Evolutionary conservation across 2,329 filamentous ascomycete species (phyloP).

Genomic region (Verticillium nubilum): DNA sequence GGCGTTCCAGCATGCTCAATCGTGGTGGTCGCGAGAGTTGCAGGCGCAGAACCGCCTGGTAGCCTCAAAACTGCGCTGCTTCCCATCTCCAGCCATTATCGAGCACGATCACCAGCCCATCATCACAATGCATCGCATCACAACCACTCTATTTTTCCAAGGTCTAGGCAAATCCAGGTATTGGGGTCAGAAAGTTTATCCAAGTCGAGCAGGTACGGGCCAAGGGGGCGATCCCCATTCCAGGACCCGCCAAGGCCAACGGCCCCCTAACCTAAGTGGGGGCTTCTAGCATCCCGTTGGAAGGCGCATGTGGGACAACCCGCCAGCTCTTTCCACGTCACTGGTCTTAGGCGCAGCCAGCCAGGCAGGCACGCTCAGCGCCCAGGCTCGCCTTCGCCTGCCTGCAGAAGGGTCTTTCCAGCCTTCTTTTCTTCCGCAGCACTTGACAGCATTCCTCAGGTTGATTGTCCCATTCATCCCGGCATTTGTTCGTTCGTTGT

Average conservation of each 20-base stretch:
- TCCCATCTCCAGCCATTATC: neutral
- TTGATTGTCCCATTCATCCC: neutral
- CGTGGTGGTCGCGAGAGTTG: no score
- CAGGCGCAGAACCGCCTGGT: no score
- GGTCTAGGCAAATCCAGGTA: neutral
- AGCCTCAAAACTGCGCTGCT: no score
- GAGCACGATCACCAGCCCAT: neutral
- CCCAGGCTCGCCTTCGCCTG: no score
- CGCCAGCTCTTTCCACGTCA: neutral
- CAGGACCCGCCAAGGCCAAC: neutral
- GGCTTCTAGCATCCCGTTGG: neutral
- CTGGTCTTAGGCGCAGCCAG: neutral
- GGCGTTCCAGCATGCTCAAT: neutral
- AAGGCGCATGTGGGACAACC: neutral
- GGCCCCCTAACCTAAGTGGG: neutral
- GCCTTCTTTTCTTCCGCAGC: neutral
- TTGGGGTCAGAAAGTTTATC: neutral
- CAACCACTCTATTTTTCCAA: neutral
- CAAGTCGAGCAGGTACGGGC: neutral
- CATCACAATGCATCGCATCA: neutral
- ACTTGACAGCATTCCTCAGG: neutral
- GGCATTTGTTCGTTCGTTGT: neutral
- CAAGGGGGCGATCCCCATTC: neutral
- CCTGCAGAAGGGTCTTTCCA: no score
- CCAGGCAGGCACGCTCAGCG: neutral